Evolutionary conservation across 192 early-diverging fungal genomes (phyloP), one percentile per base, ranked within the genome.

Genomic region (Backusella circina): DNA sequence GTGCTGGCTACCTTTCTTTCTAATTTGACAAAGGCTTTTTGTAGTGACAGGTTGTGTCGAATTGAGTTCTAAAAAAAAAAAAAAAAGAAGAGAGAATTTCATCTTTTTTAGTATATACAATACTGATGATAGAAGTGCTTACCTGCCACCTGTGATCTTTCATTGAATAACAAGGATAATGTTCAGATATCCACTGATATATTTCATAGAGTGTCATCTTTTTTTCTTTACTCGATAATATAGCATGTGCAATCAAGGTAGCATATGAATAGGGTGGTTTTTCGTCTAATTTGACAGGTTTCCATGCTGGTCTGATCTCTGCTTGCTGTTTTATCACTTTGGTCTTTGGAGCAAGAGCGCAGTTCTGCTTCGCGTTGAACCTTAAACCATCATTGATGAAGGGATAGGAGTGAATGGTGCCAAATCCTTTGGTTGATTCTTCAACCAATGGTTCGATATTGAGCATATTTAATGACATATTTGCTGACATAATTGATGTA

Each of bases 21-120:
- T 21, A 95, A 82, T 75, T 92, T 91, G 16, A 86, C 80, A 77
- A 97, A 97, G 16, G 85, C 87, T 70, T 90, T 90, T 77, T 96
- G 95, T 18, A 95, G 85, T 10, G 93, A 93, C 21, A 97, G 85
- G 75, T 95, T 95, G 79, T 97, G 95, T 10, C 95, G 85, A 65
- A 97, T 91, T 7, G 95, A 96, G 83, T 96, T 97, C 88, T 95
- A 81, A 81, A 84, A 84, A 26, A 73, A 77, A 38, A 38, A 54
- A n/a, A n/a, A n/a, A n/a, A n/a, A n/a, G n/a, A n/a, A n/a, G n/a
- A n/a, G n/a, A n/a, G n/a, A n/a, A n/a, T n/a, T n/a, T n/a, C n/a
- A n/a, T n/a, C n/a, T n/a, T n/a, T n/a, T n/a, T n/a, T n/a, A n/a
- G n/a, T n/a, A n/a, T n/a, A n/a, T n/a, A n/a, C n/a, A n/a, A n/a